Evolutionary conservation across 805 yeast genomes (phyloP).

Genomic region (Ogataea trehalophila): DNA sequence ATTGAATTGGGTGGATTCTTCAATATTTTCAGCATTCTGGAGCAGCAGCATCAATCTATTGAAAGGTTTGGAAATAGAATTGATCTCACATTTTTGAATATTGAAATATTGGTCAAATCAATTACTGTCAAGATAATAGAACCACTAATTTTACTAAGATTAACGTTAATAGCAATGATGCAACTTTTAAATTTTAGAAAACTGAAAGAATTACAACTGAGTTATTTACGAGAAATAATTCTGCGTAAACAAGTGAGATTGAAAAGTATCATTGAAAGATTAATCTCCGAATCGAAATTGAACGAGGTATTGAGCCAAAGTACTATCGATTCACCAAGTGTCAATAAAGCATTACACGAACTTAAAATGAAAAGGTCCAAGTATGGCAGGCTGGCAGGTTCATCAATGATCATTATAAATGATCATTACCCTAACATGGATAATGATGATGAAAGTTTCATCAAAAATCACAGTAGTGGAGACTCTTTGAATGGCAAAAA

Average conservation of each 20-base stretch:
- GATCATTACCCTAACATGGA: conserved; percentile 4
- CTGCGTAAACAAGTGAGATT: conserved; percentile 34
- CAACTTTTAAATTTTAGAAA: conserved; percentile 46
- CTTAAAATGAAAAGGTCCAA: conserved; percentile 16
- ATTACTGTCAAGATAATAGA: conserved; percentile 43
- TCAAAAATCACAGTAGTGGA: conserved; percentile 5
- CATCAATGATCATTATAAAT: conserved; percentile 14
- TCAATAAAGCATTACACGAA: conserved; percentile 27
- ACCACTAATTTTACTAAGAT: conserved; percentile 44
- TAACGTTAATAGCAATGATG: conserved; percentile 38
- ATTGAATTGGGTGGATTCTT: conserved; percentile 54
- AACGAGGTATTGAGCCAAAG: conserved; percentile 22
- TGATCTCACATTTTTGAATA: conserved; percentile 45
- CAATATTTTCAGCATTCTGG: conserved; percentile 48
- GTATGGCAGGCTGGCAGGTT: conserved; percentile 1
- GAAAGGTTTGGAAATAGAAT: conserved; percentile 51
- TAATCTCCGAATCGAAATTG: conserved; percentile 20
- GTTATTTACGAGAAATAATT: conserved; percentile 35
- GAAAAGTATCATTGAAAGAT: conserved; percentile 22
- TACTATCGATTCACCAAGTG: conserved; percentile 28
- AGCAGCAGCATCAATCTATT: conserved; percentile 31
- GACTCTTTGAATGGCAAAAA: conserved; percentile 5
- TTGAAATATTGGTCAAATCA: conserved; percentile 39
- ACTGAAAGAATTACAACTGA: conserved; percentile 46
- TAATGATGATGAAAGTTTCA: conserved; percentile 8